Base-by-base conservation (phyloP, 495 filamentous ascomycete genomes). In the Margaritispora aquatica region DNA sequence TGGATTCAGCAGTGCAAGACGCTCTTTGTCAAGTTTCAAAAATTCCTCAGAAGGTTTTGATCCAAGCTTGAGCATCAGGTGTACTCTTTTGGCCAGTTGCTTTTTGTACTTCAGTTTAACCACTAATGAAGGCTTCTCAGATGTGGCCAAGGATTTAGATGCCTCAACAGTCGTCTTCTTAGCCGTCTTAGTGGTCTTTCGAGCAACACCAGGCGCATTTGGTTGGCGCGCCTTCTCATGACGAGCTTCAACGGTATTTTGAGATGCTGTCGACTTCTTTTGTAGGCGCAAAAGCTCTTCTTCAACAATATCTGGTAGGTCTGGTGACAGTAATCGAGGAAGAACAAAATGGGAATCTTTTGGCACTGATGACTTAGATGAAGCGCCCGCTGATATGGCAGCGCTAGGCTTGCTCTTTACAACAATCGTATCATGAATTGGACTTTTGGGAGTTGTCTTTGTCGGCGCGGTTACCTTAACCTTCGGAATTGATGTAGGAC, bases 91-190 rank as follows among this genome's bases (percentile, higher is more conserved):
- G 8, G 27, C 20, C 44, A 41, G 29, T 19, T 22, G 13, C 49
- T 66, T 66, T 34, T 66, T 69, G 57, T 64, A 66, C 34, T 60
- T 63, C 17, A 69, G 36, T 38, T 58, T 66, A 0, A 69, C 55
- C 17, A 69, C 61, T 0, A 63, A 27, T 29, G 56, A 57, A 1
- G 19, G 34, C 20, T 49, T 50, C 17, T 52, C 51, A 1, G 49
- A 13, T 24, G 11, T 34, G 8, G 27, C 27, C 13, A 52, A 21
- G 38, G 55, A 8, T 29, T 58, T 63, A 27, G 38, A 51, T 9
- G 56, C 36, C n/a, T 68, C 60, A 10, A 31, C 24, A 7, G 38
- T 24, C 24, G 20, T 58, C 48, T 59, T 63, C 55, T 68, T 68
- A 9, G 58, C 61, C 49, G 62, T 49, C 22, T 65, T 67, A 9